A percentile compares a stretch with the other conserved stretches of the same genome.
Evolutionary conservation across 2,329 filamentous ascomycete species (phyloP).

Genomic region (Alternaria ethzedia): DNA sequence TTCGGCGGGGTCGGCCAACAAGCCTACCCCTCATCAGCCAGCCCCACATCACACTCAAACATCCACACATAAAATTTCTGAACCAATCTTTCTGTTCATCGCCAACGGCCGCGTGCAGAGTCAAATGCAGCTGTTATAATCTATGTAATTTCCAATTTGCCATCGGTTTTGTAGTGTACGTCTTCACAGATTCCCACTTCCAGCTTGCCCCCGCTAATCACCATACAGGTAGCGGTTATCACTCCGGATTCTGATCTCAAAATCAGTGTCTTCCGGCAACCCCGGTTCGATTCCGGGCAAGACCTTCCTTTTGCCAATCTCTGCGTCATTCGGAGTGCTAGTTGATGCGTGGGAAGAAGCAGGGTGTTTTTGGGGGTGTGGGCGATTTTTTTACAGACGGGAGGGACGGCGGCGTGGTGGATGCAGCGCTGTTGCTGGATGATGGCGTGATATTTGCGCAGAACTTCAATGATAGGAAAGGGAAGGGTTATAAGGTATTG

Average conservation of each 20-base stretch:
- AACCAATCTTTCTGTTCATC: neutral
- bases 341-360: neutral
- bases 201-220: constrained; percentile 13
- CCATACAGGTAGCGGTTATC: constrained; percentile 31
- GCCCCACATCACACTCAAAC: neutral
- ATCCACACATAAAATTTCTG: neutral
- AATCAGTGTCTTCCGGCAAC: constrained; percentile 31
- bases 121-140: fast-evolving
- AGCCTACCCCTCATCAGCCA: neutral
- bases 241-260: constrained; percentile 35
- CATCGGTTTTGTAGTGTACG: constrained; percentile 26
- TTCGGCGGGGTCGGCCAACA: neutral
- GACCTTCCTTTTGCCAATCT: constrained; percentile 13
- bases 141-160: neutral
- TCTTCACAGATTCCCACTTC: neutral
- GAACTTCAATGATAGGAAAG: neutral
- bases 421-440: neutral
- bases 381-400: neutral
- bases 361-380: neutral
- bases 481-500: fast-evolving
- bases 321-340: neutral
- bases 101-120: fast-evolving
- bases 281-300: constrained; percentile 35
- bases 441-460: neutral
- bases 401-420: neutral